phyloP scores from a whole-genome alignment of 2,329 filamentous ascomycete genomes.

The Acephala macrosclerotiorum region DNA sequence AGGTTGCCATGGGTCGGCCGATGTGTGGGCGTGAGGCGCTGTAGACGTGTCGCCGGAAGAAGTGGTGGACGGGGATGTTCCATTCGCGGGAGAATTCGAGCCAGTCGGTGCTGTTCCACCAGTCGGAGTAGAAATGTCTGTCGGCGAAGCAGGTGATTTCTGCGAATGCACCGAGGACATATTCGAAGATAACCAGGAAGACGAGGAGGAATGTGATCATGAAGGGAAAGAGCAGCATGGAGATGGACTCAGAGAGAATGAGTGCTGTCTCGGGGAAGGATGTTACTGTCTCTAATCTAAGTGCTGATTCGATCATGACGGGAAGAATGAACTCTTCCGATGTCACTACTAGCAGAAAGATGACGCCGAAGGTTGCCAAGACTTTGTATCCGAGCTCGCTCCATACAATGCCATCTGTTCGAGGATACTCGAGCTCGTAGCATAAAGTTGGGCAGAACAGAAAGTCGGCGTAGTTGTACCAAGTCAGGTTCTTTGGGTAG shows the following conservation, averaged over 20 bases:
- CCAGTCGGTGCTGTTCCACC: constrained; percentile 85
- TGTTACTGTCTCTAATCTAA: constrained; percentile 54
- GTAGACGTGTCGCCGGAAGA: constrained; percentile 94
- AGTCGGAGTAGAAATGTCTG: constrained; percentile 87
- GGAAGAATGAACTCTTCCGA: constrained; percentile 97
- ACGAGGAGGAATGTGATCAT: constrained; percentile 96
- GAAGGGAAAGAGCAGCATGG: constrained; percentile 92
- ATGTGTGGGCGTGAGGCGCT: constrained; percentile 79
- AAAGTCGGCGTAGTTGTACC: constrained; percentile 84
- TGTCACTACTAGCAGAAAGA: constrained; percentile 90
- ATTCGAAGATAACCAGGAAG: constrained; percentile 98
- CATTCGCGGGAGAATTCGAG: constrained; percentile 96
- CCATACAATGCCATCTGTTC: constrained; percentile 78
- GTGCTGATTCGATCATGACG: constrained; percentile 76
- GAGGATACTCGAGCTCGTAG: constrained; percentile 96
- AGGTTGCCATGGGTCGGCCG: constrained; percentile 78
- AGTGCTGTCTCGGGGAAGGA: constrained; percentile 71
- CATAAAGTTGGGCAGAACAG: constrained; percentile 93
- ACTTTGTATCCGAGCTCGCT: constrained; percentile 84
- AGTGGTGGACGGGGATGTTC: constrained; percentile 98
- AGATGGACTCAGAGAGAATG: constrained; percentile 88
- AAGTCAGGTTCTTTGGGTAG: constrained; percentile 87
- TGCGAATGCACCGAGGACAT: constrained; percentile 90
- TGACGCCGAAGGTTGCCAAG: constrained; percentile 91
- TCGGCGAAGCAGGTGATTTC: constrained; percentile 95